phyloP scores from a whole-genome alignment of 148 eudicot species.

The Amaranthus cruentus region DNA sequence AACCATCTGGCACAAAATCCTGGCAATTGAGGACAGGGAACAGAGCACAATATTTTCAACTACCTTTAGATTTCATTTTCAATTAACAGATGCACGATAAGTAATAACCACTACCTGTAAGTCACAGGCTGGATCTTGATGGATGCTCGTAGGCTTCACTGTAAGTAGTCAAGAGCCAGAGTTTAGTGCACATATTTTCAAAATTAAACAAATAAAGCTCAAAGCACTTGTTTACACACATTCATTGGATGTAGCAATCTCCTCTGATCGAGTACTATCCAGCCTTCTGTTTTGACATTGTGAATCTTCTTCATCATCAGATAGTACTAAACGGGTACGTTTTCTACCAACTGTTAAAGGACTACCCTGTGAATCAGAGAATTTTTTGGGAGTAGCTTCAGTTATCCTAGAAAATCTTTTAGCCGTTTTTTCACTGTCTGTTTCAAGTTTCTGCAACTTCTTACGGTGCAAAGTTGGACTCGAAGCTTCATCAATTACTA shows the following conservation, averaged over 20 bases:
- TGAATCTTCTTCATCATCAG: conserved; percentile 78
- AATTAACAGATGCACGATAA: conserved; percentile 8
- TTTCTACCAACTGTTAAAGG: conserved; percentile 56
- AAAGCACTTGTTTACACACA: conserved; percentile 37
- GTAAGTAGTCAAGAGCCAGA: conserved; percentile 34
- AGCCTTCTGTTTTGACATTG: conserved; percentile 30
- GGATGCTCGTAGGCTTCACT: conserved; percentile 41
- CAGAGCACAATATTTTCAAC: background rate
- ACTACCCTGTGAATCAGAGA: conserved; percentile 42
- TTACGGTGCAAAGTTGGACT: conserved; percentile 33
- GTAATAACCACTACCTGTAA: conserved; percentile 40
- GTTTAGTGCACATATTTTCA: conserved; percentile 10
- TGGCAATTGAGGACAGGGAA: conserved; percentile 22
- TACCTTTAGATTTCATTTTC: background rate
- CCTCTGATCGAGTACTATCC: conserved; percentile 31
- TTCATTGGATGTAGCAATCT: conserved; percentile 65
- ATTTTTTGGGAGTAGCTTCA: conserved; percentile 36
- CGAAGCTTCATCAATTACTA: conserved; percentile 46
- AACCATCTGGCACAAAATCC: conserved; percentile 44
- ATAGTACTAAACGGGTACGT: conserved; percentile 66
- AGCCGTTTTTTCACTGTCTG: conserved; percentile 22
- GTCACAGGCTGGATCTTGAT: conserved; percentile 26
- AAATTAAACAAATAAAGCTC: background rate
- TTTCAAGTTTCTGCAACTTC: conserved; percentile 28
- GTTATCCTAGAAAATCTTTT: conserved; percentile 22